Evolutionary conservation across 1,284 basidiomycete genomes (phyloP).

Genomic region (Vanrija sp.): DNA sequence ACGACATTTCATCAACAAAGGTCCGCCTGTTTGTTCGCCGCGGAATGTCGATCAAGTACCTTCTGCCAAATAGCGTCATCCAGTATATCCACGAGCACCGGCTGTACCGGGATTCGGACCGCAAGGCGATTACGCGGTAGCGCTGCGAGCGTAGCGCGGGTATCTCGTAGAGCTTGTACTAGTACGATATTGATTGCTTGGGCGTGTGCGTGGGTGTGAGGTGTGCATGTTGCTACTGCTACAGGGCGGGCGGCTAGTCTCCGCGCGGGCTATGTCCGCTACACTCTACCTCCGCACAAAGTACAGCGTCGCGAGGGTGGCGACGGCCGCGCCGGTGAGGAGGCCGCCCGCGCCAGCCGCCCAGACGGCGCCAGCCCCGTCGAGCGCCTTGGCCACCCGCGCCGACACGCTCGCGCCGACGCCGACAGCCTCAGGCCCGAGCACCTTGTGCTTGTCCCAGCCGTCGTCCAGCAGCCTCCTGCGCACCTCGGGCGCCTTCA

Average conservation of each 20-base stretch:
- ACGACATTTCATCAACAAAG: conserved; percentile 96
- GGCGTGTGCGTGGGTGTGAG: background rate
- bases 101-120: conserved; percentile 36
- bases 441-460: conserved; percentile 44
- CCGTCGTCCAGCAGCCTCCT: conserved; percentile 41
- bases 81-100: conserved; percentile 76
- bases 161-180: background rate
- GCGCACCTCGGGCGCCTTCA: conserved; percentile 40
- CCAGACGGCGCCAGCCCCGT: background rate
- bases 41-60: conserved; percentile 88
- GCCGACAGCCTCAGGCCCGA: conserved; percentile 35
- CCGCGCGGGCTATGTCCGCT: too few relatives aligned
- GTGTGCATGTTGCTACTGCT: background rate
- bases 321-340: background rate
- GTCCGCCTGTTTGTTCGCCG: conserved; percentile 82
- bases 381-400: background rate
- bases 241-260: background rate
- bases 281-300: background rate
- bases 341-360: background rate
- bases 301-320: background rate
- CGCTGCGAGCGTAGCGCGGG: too few relatives aligned
- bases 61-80: conserved; percentile 85
- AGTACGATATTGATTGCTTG: background rate
- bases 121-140: conserved; percentile 6
- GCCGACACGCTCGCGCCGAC: background rate